Evolutionary conservation across 306 rosid species (phyloP).

Genomic region (Quillaja saponaria): DNA sequence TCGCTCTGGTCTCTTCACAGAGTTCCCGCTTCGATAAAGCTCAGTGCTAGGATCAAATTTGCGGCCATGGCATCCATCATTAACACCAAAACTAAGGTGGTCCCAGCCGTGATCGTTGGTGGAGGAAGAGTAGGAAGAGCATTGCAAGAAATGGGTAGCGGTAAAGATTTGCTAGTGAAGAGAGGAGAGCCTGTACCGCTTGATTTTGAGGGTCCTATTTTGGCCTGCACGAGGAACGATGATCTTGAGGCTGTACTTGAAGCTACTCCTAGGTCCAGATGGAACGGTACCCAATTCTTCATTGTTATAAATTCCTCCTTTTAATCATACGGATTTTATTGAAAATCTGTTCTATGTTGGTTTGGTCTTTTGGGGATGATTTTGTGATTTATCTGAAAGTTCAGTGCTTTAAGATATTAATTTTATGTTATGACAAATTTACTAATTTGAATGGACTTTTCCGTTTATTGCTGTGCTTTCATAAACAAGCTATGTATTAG

Average conservation of each 20-base stretch:
- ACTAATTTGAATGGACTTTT: no score
- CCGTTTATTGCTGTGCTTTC: no score
- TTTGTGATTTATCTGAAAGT: no score
- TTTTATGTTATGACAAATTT: no score
- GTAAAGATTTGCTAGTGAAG: conserved; percentile 59
- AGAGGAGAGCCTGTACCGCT: conserved; percentile 78
- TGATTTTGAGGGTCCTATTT: conserved; percentile 70
- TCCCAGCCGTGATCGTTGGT: conserved; percentile 88
- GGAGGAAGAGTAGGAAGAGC: conserved; percentile 87
- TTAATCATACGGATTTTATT: background rate
- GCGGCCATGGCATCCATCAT: conserved; percentile 37
- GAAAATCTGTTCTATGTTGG: background rate
- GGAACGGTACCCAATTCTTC: conserved; percentile 55
- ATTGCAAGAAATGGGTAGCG: conserved; percentile 69
- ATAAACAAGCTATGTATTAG: no score
- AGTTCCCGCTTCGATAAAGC: conserved; percentile 14
- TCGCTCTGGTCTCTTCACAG: conserved; percentile 27
- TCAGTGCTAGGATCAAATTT: conserved; percentile 26
- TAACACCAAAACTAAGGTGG: conserved; percentile 39
- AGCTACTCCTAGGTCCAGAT: conserved; percentile 77
- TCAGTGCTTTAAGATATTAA: background rate
- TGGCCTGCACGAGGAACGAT: conserved; percentile 89
- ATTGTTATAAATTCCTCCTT: background rate
- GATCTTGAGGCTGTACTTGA: conserved; percentile 86
- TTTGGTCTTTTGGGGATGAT: background rate